phyloP scores from a whole-genome alignment of 1,284 basidiomycete species.

The Bondarzewia mesenterica region DNA sequence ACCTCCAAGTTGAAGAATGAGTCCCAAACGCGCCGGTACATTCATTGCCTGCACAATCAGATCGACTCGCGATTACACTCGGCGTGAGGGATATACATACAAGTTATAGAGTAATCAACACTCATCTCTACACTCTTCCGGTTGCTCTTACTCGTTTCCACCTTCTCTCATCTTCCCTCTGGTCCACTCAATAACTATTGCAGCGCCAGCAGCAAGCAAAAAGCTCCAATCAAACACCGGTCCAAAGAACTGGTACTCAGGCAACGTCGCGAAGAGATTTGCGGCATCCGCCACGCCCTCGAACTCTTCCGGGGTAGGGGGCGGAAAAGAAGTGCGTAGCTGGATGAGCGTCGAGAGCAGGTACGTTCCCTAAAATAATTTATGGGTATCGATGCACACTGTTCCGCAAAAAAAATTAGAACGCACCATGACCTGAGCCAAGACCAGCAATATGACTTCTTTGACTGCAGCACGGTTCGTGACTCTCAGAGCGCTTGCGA shows the following conservation, averaged over 20 bases:
- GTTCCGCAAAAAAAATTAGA: too few species aligned
- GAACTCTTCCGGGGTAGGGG: conserved; percentile 24
- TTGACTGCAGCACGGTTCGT: conserved; percentile 61
- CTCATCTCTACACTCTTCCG: background rate
- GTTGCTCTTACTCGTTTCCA: background rate
- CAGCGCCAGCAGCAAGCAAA: conserved; percentile 43
- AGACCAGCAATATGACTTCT: conserved; percentile 61
- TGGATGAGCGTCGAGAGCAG: conserved; percentile 72
- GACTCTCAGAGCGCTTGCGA: conserved; percentile 51
- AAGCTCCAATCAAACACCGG: conserved; percentile 67
- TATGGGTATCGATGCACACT: background rate
- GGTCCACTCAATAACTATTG: conserved; percentile 44
- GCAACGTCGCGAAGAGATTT: conserved; percentile 68
- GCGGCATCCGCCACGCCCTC: conserved; percentile 15
- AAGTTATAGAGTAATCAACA: too few species aligned
- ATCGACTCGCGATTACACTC: too few species aligned
- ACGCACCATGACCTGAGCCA: conserved; percentile 72
- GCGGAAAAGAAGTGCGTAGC: conserved; percentile 68
- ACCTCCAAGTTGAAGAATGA: too few species aligned
- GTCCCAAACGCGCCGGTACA: too few species aligned
- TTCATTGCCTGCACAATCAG: too few species aligned
- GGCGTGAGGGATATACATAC: too few species aligned
- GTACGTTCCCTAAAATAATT: conserved; percentile 54
- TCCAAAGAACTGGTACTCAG: conserved; percentile 66
- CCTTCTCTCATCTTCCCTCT: background rate